phyloP scores from a whole-genome alignment of 169 alveolate genomes.

The Plasmodium relictum region DNA sequence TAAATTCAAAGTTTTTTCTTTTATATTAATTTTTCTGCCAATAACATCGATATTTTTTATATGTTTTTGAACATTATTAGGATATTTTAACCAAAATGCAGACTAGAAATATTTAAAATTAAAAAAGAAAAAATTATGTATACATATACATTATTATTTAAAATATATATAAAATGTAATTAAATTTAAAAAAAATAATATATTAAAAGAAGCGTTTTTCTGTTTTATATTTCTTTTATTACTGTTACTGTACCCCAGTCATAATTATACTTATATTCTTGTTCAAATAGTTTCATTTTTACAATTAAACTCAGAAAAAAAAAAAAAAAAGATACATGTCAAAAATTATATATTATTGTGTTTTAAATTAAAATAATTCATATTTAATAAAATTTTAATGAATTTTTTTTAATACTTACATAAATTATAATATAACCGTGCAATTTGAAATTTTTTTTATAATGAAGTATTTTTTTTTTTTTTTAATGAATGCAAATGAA shows the following conservation, averaged over 20 bases:
- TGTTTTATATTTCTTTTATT: neutral
- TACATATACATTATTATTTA: neutral
- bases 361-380: no score
- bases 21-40: constrained; percentile 34
- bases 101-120: neutral
- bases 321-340: no score
- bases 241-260: constrained; percentile 73
- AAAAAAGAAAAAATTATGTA: constrained; percentile 1
- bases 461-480: no score
- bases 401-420: no score
- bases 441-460: no score
- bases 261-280: constrained; percentile 37
- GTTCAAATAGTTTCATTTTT: constrained; percentile 50
- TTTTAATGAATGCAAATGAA: no score
- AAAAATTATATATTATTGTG: no score
- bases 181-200: neutral
- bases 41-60: constrained; percentile 38
- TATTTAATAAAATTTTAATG: no score
- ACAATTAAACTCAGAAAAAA: neutral
- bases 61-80: constrained; percentile 39
- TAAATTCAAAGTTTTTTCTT: constrained; percentile 19
- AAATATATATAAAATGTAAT: no score
- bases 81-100: constrained; percentile 45
- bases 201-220: neutral
- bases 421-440: no score